Evolutionary conservation across 106 monocot genomes (phyloP), one percentile per base, ranked within the genome.

Genomic region (Chionographis japonica): DNA sequence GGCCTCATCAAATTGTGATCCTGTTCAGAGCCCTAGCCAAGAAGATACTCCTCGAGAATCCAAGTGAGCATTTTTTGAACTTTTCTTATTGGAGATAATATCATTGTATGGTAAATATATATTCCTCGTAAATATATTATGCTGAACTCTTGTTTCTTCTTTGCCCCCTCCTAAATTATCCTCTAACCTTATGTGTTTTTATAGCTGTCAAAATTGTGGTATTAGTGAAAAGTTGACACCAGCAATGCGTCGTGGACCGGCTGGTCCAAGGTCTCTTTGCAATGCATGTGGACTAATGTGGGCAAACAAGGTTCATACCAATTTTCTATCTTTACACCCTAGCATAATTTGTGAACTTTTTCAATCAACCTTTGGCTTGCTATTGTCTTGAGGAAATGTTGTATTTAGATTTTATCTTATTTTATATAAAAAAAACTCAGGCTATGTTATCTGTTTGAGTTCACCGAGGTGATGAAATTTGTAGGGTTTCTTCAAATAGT

Each of bases 281-380:
- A 87, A 83, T 74, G 86, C 86, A 6, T 87, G 86, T 61, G 86
- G 86, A 57, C 51, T 87, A 37, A 87, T 87, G 86, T 87, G 86
- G 86, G 86, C 86, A 70, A 87, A 87, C 50, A 87, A 87, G 87
- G 87, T 87, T 37, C 9, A 72, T 43, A 50, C 42, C 3, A 3
- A 4, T 6, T 10, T 16, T 2, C 12, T 65, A 8, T 19, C 51
- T 27, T 46, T 46, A 46, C 8, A 46, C 27, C 27, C 27, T 46
- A 46, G 8, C 46, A 6, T 46, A 46, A 46, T 46, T 10, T 46
- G 46, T 46, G 9, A 46, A 6, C 5, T 46, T 46, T 46, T 46
- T 46, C 9, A 10, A 5, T 46, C 8, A 46, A 10, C 8, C 9
- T 46, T 46, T 46, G 46, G 9, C 46, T 10, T 6, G 9, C 9